Evolutionary conservation across 1,284 basidiomycete genomes (phyloP).

Genomic region (Cutaneotrichosporon curvatum): DNA sequence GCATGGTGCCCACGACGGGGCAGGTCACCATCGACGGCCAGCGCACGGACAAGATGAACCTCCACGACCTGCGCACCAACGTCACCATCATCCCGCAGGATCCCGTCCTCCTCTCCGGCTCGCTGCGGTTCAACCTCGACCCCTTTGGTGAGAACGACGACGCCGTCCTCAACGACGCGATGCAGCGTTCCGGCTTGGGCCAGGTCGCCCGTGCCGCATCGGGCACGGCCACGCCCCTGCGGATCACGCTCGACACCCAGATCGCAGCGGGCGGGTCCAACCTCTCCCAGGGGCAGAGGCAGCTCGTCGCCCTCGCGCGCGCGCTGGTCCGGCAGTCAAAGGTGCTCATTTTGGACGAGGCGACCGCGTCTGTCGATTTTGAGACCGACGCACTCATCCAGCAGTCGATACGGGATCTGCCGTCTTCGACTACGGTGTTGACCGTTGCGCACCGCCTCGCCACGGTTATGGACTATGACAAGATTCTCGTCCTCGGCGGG

Average conservation of each 20-base stretch:
- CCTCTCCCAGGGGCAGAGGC: constrained; percentile 63
- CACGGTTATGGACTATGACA: constrained; percentile 51
- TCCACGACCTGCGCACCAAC: constrained; percentile 54
- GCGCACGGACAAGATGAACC: constrained; percentile 52
- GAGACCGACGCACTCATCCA: constrained; percentile 50
- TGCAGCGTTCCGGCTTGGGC: constrained; percentile 49
- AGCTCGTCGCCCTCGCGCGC: constrained; percentile 55
- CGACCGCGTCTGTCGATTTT: constrained; percentile 47
- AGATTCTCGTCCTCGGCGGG: constrained; percentile 51
- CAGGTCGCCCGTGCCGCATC: constrained; percentile 17
- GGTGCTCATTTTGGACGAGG: constrained; percentile 54
- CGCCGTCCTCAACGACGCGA: constrained; percentile 51
- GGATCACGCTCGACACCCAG: constrained; percentile 42
- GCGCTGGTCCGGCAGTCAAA: constrained; percentile 52
- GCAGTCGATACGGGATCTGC: constrained; percentile 48
- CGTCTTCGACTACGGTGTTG: constrained; percentile 44
- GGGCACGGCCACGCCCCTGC: constrained; percentile 33
- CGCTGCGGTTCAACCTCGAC: constrained; percentile 66
- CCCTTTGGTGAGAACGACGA: constrained; percentile 70
- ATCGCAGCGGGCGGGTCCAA: constrained; percentile 53
- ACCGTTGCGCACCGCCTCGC: constrained; percentile 49
- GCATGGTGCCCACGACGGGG: constrained; percentile 56
- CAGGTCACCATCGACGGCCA: constrained; percentile 47
- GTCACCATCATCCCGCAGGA: constrained; percentile 56
- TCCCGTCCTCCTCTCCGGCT: constrained; percentile 66